These are phyloP conservation scores for Casuarina cunninghamiana DNA, from an alignment of 306 rosid species.

Conservation along the genomic window DNA sequence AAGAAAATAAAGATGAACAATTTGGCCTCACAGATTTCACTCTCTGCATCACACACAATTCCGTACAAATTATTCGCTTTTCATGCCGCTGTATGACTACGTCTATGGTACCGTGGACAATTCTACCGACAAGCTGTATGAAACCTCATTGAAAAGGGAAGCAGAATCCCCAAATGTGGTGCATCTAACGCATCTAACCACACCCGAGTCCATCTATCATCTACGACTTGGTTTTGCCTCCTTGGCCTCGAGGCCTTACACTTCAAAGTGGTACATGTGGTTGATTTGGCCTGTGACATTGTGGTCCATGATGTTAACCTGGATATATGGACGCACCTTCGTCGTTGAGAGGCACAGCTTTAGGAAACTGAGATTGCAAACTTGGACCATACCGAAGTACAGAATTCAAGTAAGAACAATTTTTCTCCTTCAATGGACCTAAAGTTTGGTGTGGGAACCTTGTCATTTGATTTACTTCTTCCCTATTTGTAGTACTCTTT, in stretches of 20 bases:
- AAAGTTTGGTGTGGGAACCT: too few species aligned
- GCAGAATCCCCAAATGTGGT: constrained; percentile 33
- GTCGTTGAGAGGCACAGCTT: constrained; percentile 33
- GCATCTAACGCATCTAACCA: constrained; percentile 40
- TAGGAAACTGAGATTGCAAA: constrained; percentile 30
- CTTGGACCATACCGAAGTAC: constrained; percentile 44
- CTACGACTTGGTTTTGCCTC: constrained; percentile 34
- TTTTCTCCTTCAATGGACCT: too few species aligned
- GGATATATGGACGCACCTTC: constrained; percentile 30
- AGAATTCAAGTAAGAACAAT: constrained; percentile 14
- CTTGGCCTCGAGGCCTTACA: constrained; percentile 36
- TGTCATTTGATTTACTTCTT: too few species aligned
- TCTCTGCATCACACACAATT: constrained; percentile 54
- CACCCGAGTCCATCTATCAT: constrained; percentile 36
- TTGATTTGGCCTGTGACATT: constrained; percentile 45
- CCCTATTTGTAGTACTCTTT: neutral
- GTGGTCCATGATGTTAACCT: constrained; percentile 24
- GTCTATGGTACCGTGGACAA: constrained; percentile 38
- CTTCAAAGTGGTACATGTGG: constrained; percentile 33
- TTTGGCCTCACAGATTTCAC: constrained; percentile 27
- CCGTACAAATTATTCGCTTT: constrained; percentile 39
- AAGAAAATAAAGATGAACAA: too few species aligned
- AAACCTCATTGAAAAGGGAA: constrained; percentile 18
- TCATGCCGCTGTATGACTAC: constrained; percentile 43
- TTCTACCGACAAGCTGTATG: constrained; percentile 20